A percentile compares a stretch with the other conserved stretches of the same genome.
Evolutionary conservation across 305 asterid genomes (phyloP).

Genomic region (Fraxinus albicans): DNA sequence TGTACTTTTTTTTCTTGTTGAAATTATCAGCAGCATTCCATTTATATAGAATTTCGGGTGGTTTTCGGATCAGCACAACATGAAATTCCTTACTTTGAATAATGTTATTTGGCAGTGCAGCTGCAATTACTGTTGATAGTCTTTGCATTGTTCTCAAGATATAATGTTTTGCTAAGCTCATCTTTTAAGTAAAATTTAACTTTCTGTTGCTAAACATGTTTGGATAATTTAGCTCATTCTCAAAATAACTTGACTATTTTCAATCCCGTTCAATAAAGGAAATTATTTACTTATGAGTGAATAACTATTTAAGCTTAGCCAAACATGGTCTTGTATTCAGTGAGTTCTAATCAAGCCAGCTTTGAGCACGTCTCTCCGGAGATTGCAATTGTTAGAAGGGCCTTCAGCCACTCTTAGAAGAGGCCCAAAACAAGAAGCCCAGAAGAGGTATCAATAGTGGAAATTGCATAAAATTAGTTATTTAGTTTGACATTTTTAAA

Average conservation of each 20-base stretch:
- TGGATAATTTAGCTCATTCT: background rate
- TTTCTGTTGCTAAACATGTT: background rate
- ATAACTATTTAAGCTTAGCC: background rate
- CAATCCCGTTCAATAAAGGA: background rate
- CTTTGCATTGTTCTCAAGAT: background rate
- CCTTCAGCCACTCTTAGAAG: slow-evolving; percentile 34
- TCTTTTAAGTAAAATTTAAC: background rate
- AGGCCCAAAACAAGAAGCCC: too few species aligned
- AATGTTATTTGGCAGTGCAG: background rate
- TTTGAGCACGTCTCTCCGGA: background rate
- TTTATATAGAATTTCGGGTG: background rate
- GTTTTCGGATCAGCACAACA: background rate
- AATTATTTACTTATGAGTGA: background rate
- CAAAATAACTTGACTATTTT: background rate
- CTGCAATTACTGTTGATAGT: background rate
- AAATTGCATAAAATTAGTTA: too few species aligned
- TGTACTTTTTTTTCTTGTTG: background rate
- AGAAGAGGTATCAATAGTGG: too few species aligned
- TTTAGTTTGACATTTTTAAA: too few species aligned
- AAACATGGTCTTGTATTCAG: background rate
- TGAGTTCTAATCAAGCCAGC: background rate
- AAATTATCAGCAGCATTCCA: background rate
- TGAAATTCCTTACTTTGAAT: background rate
- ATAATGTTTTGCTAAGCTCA: background rate
- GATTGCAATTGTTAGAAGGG: slow-evolving; percentile 23